A percentile compares a stretch with the other conserved stretches of the same genome.
phyloP scores from a whole-genome alignment of 768 basidiomycete genomes.

The Calvatia gigantea region DNA sequence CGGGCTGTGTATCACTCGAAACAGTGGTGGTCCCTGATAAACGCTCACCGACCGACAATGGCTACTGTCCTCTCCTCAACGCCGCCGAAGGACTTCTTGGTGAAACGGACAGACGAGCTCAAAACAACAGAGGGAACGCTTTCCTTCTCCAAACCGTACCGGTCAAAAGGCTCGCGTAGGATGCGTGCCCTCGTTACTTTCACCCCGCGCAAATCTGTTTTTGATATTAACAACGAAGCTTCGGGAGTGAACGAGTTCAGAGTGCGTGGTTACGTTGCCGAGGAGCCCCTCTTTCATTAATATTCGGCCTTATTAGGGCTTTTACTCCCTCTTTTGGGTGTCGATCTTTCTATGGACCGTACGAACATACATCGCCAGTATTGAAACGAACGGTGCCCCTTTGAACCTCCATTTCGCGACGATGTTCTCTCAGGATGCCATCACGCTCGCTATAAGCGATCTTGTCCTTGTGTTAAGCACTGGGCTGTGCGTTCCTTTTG shows the following conservation, averaged over 20 bases:
- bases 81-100: conserved; percentile 10
- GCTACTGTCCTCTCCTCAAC: conserved; percentile 14
- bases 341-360: conserved; percentile 80
- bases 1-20: not conserved
- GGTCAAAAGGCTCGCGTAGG: conserved; percentile 70
- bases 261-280: conserved; percentile 32
- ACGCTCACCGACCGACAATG: not conserved
- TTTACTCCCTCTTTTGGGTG: conserved; percentile 94
- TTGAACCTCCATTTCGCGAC: conserved; percentile 78
- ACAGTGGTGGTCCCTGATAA: not conserved
- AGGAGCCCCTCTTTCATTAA: conserved; percentile 1
- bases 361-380: conserved; percentile 72
- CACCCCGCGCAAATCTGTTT: conserved; percentile 77
- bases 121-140: conserved; percentile 61
- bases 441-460: conserved; percentile 82
- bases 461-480: conserved; percentile 76
- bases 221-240: conserved; percentile 76
- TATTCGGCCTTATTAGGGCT: conserved; percentile 53
- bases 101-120: conserved; percentile 35
- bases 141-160: conserved; percentile 73
- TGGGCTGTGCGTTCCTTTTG: conserved; percentile 78
- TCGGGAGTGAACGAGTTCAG: conserved; percentile 85
- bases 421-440: conserved; percentile 83
- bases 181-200: conserved; percentile 84
- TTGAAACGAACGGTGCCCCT: conserved; percentile 74